Percentiles rank a stretch among this genome's conserved stretches.
Conservation (phyloP, 495 filamentous ascomycete species). For the Amorphotheca resinae region DNA sequence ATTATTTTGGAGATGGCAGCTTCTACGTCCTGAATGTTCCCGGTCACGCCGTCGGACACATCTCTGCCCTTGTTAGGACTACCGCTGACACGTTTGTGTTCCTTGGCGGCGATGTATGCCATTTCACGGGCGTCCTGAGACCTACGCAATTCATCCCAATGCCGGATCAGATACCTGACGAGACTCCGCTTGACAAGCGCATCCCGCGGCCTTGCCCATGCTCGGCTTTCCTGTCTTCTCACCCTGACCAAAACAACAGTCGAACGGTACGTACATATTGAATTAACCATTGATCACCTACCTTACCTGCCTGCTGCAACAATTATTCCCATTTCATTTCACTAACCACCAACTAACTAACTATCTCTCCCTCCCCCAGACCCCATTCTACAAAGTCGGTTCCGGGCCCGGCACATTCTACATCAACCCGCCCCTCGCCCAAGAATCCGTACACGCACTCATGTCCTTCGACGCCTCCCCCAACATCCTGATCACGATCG, state of each 20-base stretch:
- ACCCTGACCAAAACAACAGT: too few relatives aligned
- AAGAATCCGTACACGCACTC: conserved; percentile 28
- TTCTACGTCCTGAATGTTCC: conserved; percentile 41
- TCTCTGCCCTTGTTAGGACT: conserved; percentile 35
- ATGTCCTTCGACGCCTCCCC: conserved; percentile 34
- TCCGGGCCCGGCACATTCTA: conserved; percentile 17
- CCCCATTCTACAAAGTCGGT: too few relatives aligned
- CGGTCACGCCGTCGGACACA: conserved; percentile 39
- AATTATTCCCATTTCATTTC: too few relatives aligned
- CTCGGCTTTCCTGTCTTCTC: too few relatives aligned
- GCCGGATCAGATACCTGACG: conserved; percentile 25
- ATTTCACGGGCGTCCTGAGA: conserved; percentile 32
- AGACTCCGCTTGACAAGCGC: conserved; percentile 18
- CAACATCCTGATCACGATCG: conserved; percentile 36
- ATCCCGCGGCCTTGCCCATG: conserved; percentile 14
- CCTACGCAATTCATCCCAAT: conserved; percentile 33
- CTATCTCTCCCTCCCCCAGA: too few relatives aligned
- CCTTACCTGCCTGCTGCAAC: too few relatives aligned
- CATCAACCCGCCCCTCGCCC: conserved; percentile 22
- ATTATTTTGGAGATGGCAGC: conserved; percentile 45
- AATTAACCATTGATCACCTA: too few relatives aligned
- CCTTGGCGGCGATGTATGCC: conserved; percentile 41
- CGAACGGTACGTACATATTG: too few relatives aligned
- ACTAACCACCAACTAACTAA: too few relatives aligned
- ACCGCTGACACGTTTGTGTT: conserved; percentile 35